Conservation (phyloP, 1,284 basidiomycete species). For the Takashimella tepidaria region DNA sequence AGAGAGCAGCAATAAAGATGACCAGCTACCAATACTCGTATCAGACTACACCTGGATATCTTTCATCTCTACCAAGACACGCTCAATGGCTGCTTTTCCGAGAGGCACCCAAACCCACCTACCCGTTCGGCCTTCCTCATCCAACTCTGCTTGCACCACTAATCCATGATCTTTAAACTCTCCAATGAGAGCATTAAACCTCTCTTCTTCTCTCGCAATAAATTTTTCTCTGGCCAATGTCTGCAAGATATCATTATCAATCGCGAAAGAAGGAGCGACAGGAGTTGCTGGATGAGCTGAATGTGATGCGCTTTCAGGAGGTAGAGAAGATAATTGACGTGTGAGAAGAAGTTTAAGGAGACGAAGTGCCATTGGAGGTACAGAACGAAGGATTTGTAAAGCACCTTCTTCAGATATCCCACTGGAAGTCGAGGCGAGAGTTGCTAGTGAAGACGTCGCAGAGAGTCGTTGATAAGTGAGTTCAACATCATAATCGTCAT, state of each 20-base stretch:
- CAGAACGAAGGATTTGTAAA: constrained; percentile 73
- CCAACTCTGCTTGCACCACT: constrained; percentile 55
- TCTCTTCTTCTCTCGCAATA: constrained; percentile 77
- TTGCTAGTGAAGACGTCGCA: constrained; percentile 20
- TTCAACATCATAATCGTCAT: constrained; percentile 73
- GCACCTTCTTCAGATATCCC: constrained; percentile 72
- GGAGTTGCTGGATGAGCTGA: constrained; percentile 15
- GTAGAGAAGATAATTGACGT: constrained; percentile 60
- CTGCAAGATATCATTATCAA: constrained; percentile 44
- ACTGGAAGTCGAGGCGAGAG: constrained; percentile 17
- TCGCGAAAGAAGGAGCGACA: constrained; percentile 39
- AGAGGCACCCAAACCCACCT: constrained; percentile 74
- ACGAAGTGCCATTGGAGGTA: constrained; percentile 78
- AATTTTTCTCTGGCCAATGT: constrained; percentile 58
- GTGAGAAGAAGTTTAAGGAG: constrained; percentile 65
- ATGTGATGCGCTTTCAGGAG: constrained; percentile 34
- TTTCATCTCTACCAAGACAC: constrained; percentile 37
- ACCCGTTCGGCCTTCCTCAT: constrained; percentile 38
- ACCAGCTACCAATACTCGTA: not conserved
- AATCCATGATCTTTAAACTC: constrained; percentile 87
- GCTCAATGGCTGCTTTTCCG: constrained; percentile 56
- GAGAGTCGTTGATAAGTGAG: constrained; percentile 51
- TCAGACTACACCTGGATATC: constrained; percentile 24
- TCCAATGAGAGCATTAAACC: constrained; percentile 69
- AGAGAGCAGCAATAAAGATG: not conserved